Percentiles rank a stretch among this genome's conserved stretches.
Conservation (phyloP, 352 stramenopile genomes). For the Globisporangium cederbergense region DNA sequence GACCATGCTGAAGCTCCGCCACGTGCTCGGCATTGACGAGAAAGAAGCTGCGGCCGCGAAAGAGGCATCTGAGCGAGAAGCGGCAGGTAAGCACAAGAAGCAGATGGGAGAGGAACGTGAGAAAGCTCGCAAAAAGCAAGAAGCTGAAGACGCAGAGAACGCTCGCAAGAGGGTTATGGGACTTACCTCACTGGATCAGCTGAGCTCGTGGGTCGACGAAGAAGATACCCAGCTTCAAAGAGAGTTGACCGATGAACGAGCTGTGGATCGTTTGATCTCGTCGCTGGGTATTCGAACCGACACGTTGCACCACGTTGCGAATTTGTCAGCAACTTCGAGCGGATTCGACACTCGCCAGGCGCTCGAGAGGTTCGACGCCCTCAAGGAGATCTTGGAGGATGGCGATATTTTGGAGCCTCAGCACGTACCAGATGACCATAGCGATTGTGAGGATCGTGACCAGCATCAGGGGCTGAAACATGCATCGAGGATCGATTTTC, state of each 20-base stretch:
- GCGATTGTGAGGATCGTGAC: background rate
- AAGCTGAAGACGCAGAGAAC: slow-evolving; percentile 32
- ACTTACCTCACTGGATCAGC: slow-evolving; percentile 37
- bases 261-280: background rate
- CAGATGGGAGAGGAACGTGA: slow-evolving; percentile 18
- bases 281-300: background rate
- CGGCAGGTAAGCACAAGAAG: slow-evolving; percentile 12
- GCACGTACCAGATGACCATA: background rate
- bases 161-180: slow-evolving; percentile 51
- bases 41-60: slow-evolving; percentile 42
- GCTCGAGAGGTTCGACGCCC: background rate
- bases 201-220: slow-evolving; percentile 34
- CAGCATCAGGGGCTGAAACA: background rate
- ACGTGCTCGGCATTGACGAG: slow-evolving; percentile 42
- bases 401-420: background rate
- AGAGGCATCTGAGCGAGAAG: background rate
- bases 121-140: slow-evolving; percentile 21
- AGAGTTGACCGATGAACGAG: background rate
- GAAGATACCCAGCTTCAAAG: slow-evolving; percentile 19
- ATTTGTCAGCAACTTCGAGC: background rate
- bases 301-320: background rate
- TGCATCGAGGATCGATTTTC: background rate
- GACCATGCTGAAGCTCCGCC: slow-evolving; percentile 59
- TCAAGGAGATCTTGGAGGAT: background rate
- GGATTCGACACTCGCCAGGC: slow-evolving; percentile 1